Evolutionary conservation across 2,329 filamentous ascomycete genomes (phyloP), one percentile per base, ranked within the genome.

Genomic region (Apiospora rasikravindrae): DNA sequence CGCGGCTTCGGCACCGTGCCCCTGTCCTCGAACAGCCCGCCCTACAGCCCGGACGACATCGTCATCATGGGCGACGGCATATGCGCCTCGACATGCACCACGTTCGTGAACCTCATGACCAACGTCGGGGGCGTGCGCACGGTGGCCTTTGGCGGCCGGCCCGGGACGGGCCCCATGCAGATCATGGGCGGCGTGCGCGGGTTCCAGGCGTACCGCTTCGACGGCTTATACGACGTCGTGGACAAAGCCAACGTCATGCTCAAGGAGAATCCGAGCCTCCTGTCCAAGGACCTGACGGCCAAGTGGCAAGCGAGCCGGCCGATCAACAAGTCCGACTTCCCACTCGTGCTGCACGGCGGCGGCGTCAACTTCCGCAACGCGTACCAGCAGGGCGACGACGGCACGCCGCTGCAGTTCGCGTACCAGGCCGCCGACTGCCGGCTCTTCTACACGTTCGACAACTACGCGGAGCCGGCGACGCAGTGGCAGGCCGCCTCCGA

Each of bases 41-140:
- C 72, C 19, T 88, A 85, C 75, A 74, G 78, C 10, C 73, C 82
- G 1, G 79, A 84, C 33, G 75, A 86, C 64, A 83, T 86, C 45
- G 73, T 84, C 29, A 75, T 86, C 42, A 79, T 89, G 70, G 85
- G 84, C 7, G 88, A 91, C 74, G 90, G 90, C 33, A 83, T 82
- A 72, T 92, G 90, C 77, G 86, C 84, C 14, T 91, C 88, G 0
- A 89, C 90, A 3, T 92, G 90, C 78, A 86, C 88, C 42, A 82
- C 89, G 53, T 89, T 91, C 77, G 83, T 83, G 16, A 85, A 89
- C 64, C 83, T 90, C 33, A 85, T 91, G 83, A 84, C 85, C 8
- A 80, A 83, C 72, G 82, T 84, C 71, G 84, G 83, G 44, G 86
- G 87, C 29, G 86, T 92, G 2, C 87, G 87, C 74, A 88, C 87